phyloP scores from a whole-genome alignment of 495 filamentous ascomycete genomes.

The Xylaria castorea region DNA sequence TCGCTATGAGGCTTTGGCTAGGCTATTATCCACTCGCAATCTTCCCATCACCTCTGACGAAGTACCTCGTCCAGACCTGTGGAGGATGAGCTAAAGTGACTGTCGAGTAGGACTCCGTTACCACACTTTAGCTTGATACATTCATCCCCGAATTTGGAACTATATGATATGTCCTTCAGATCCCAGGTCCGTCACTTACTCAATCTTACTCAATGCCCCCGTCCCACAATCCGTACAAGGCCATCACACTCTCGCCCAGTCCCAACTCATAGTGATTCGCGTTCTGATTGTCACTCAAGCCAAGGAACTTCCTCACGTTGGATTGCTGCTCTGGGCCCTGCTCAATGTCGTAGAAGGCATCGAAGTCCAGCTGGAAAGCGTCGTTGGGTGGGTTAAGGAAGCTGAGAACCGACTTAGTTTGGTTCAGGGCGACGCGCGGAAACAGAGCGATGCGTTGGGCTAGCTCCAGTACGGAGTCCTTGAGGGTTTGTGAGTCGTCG shows the following conservation, averaged over 20 bases:
- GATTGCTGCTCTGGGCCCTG: not conserved
- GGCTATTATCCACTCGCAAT: no score
- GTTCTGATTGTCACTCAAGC: not conserved
- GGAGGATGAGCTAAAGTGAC: no score
- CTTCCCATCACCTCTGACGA: no score
- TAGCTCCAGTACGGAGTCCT: constrained; percentile 16
- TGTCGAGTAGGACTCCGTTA: no score
- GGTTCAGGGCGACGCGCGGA: constrained; percentile 18
- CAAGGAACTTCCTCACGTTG: not conserved
- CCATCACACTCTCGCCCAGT: not conserved
- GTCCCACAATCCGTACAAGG: not conserved
- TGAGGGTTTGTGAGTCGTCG: constrained; percentile 17
- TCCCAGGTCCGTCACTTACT: no score
- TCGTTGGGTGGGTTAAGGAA: not conserved
- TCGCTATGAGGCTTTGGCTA: no score
- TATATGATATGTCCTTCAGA: no score
- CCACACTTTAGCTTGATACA: no score
- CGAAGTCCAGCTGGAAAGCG: constrained; percentile 1
- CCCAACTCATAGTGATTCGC: not conserved
- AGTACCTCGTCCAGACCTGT: no score
- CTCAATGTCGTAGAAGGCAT: constrained; percentile 1
- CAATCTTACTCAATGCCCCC: not conserved
- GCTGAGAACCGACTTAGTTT: constrained; percentile 19
- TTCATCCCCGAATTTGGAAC: no score
- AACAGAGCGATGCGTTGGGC: constrained; percentile 18